Evolutionary conservation across 2,329 filamentous ascomycete species (phyloP), one percentile per base, ranked within the genome.

Genomic region (Monosporascus sp.): DNA sequence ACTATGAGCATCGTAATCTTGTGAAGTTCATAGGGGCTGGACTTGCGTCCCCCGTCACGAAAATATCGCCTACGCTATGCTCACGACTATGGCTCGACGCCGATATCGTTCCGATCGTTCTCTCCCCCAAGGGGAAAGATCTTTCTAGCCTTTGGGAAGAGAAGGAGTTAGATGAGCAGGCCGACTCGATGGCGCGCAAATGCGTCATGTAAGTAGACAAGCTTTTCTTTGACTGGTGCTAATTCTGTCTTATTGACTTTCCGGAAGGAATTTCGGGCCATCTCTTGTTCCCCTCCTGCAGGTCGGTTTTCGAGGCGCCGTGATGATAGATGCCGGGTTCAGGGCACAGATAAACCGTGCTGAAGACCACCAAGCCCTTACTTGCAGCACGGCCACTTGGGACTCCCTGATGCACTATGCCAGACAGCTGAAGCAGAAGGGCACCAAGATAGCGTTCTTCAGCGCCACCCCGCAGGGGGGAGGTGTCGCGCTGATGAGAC

Each of bases 381-480:
- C 85, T 0, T 88, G 88, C 48, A 72, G 76, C 18, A 60, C 71
- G 1, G 71, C 74, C 4, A 90, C 88, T 0, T 91, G 87, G 86
- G 72, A 80, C 39, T 76, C 85, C 1, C 82, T 84, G 41, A 72
- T 85, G 62, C 75, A 82, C 49, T 90, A 81, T 60, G 85, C 82
- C 47, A 70, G 79, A 37, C 78, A 82, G 27, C 75, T 91, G 47
- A 85, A 85, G 58, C 65, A 76, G 52, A 78, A 82, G 48, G 84
- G 86, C 52, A 79, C 81, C 54, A 87, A 84, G 65, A 77, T 91
- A 60, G 88, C 87, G 2, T 91, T 90, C 70, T 91, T 92, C 75
- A 90, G 86, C 65, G 83, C 83, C 51, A 92, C 88, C 1, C 88
- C 88, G 2, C 88, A 92, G 64, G 88, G 89, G n/a, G 89, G 89